Conservation (phyloP, 306 rosid genomes). For the Abrus precatorius region DNA sequence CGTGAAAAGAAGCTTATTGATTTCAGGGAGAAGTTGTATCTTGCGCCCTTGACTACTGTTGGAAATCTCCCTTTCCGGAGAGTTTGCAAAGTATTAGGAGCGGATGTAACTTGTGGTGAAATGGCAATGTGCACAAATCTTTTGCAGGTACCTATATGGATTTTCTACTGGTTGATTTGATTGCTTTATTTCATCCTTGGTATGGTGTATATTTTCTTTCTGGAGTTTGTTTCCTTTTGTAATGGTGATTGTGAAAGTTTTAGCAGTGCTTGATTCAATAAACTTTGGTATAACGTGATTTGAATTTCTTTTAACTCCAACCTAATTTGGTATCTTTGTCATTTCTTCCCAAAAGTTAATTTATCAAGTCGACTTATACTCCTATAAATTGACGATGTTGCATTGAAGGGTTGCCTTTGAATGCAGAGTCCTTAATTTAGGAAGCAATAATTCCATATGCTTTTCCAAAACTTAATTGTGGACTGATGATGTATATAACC, state of each 20-base stretch:
- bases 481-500: slow-evolving; percentile 21
- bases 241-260: slow-evolving; percentile 2
- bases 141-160: slow-evolving; percentile 70
- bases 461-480: slow-evolving; percentile 31
- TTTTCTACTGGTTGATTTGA: slow-evolving; percentile 44
- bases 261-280: neutral
- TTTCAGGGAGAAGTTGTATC: slow-evolving; percentile 85
- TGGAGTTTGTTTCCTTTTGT: slow-evolving; percentile 22
- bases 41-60: slow-evolving; percentile 97
- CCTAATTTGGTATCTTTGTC: neutral
- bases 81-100: slow-evolving; percentile 92
- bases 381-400: neutral
- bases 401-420: slow-evolving; percentile 17
- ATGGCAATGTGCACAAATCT: slow-evolving; percentile 99
- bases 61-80: slow-evolving; percentile 99
- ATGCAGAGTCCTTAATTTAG: slow-evolving; percentile 2
- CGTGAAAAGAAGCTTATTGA: slow-evolving; percentile 94
- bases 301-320: neutral
- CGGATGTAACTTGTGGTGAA: slow-evolving; percentile 95
- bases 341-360: slow-evolving; percentile 11
- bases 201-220: slow-evolving; percentile 26
- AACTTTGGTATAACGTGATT: slow-evolving; percentile 9
- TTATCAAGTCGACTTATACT: slow-evolving; percentile 8
- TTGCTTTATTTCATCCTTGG: slow-evolving; percentile 29
- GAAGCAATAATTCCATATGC: slow-evolving; percentile 15